These are phyloP conservation scores for Saccharomycopsis capsularis DNA, from an alignment of 805 yeast genomes.

Conservation along the genomic window DNA sequence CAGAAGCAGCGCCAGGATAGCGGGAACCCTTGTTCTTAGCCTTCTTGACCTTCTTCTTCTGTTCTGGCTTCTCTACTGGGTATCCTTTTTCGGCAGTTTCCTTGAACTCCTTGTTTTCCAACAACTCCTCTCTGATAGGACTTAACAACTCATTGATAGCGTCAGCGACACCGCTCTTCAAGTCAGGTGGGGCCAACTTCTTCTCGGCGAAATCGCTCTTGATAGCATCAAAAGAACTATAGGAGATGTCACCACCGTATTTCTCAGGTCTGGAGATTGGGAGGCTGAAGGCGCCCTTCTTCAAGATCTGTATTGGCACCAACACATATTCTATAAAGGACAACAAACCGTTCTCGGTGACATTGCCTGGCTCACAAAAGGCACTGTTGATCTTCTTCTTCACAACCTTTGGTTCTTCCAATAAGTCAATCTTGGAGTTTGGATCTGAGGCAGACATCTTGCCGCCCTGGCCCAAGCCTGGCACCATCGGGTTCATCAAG, in stretches of 20 bases:
- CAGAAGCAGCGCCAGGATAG: constrained; percentile 73
- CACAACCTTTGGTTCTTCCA: constrained; percentile 83
- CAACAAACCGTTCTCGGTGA: constrained; percentile 84
- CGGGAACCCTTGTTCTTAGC: constrained; percentile 78
- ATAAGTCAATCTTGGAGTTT: constrained; percentile 88
- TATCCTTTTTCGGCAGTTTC: constrained; percentile 74
- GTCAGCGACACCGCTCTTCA: constrained; percentile 86
- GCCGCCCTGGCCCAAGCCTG: constrained; percentile 94
- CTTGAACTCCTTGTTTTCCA: constrained; percentile 59
- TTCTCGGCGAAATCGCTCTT: constrained; percentile 66
- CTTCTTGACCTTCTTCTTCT: constrained; percentile 63
- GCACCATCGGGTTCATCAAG: constrained; percentile 98
- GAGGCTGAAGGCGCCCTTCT: constrained; percentile 56
- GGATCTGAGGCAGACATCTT: constrained; percentile 99
- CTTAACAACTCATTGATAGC: constrained; percentile 73
- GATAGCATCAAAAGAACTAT: constrained; percentile 57
- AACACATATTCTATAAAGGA: constrained; percentile 80
- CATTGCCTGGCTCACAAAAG: constrained; percentile 90
- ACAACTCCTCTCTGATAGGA: constrained; percentile 73
- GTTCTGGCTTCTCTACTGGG: constrained; percentile 60
- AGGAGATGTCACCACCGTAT: constrained; percentile 89
- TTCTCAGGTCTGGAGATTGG: constrained; percentile 87
- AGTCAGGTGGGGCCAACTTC: constrained; percentile 84
- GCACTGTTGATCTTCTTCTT: constrained; percentile 90
- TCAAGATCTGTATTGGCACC: constrained; percentile 78